Percentiles rank a stretch among this genome's conserved stretches.
These are phyloP conservation scores for Dendrobium officinale DNA, from an alignment of 106 monocot genomes.

Conservation along the genomic window DNA sequence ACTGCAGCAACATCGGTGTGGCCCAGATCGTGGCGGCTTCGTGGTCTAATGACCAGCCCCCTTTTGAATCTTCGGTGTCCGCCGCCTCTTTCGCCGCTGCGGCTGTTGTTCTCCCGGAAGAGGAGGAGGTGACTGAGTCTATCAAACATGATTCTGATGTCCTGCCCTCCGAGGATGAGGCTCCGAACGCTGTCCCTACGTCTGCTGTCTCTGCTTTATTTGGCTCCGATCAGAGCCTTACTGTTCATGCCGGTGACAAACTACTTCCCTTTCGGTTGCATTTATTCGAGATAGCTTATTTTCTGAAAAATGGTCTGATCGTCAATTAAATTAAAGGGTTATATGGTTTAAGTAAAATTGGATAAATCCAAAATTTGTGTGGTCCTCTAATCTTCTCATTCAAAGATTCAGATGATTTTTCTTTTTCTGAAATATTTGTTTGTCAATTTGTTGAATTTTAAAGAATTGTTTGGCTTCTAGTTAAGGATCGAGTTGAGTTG, in stretches of 20 bases:
- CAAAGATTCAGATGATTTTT: neutral
- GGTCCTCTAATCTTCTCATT: neutral
- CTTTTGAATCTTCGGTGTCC: conserved; percentile 7
- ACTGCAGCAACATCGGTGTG: conserved; percentile 98
- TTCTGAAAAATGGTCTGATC: neutral
- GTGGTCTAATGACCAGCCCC: conserved; percentile 45
- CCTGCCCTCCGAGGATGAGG: neutral
- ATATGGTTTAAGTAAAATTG: neutral
- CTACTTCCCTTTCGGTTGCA: neutral
- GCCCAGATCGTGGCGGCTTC: conserved; percentile 93
- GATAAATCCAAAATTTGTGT: neutral
- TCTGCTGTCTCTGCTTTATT: conserved; percentile 14
- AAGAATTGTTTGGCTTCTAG: neutral
- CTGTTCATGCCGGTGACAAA: conserved; percentile 75
- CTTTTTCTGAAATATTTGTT: too few relatives aligned
- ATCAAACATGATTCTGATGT: neutral
- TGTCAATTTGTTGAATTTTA: too few relatives aligned
- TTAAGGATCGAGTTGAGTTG: neutral
- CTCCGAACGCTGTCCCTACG: neutral
- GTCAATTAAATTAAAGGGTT: neutral
- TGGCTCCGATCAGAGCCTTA: conserved; percentile 67
- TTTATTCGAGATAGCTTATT: neutral
- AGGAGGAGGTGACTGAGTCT: conserved; percentile 5
- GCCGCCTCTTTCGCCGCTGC: conserved; percentile 11
- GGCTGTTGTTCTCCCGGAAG: conserved; percentile 10